Evolutionary conservation across 257 asterid species (phyloP).

Genomic region (Solanum appendiculatum): DNA sequence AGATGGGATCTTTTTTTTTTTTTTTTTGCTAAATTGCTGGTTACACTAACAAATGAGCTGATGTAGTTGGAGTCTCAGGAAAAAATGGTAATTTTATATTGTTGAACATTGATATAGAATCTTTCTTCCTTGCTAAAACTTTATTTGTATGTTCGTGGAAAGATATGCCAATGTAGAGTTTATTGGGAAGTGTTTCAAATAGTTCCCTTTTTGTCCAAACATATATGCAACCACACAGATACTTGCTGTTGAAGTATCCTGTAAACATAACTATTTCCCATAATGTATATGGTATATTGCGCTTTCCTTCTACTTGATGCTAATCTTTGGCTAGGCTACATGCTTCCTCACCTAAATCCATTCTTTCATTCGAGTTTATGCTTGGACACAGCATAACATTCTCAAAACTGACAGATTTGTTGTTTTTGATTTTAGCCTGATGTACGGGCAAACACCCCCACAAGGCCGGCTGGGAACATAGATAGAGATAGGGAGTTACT

Average conservation of each 20-base stretch:
- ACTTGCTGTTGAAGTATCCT: background rate
- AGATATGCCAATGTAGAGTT: background rate
- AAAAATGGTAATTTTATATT: background rate
- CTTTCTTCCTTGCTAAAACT: background rate
- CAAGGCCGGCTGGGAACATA: slow-evolving; percentile 44
- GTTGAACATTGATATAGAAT: background rate
- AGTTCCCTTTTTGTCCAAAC: background rate
- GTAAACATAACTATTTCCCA: background rate
- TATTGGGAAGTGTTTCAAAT: background rate
- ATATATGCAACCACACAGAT: background rate
- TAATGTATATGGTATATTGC: background rate
- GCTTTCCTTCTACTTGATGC: background rate
- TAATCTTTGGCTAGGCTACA: background rate
- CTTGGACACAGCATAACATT: slow-evolving; percentile 1
- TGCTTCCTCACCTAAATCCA: background rate
- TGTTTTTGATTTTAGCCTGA: slow-evolving; percentile 41
- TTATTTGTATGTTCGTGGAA: background rate
- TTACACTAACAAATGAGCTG: background rate
- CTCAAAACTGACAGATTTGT: slow-evolving; percentile 15
- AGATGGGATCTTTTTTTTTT: background rate
- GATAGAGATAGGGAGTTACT: slow-evolving; percentile 64
- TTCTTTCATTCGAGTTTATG: background rate
- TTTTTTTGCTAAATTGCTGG: background rate
- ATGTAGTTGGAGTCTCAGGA: background rate
- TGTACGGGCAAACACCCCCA: slow-evolving; percentile 42